Percentiles rank a stretch among this genome's conserved stretches.
These are phyloP conservation scores for Leccinum disarticulatum DNA, from an alignment of 768 basidiomycete species.

Conservation along the genomic window DNA sequence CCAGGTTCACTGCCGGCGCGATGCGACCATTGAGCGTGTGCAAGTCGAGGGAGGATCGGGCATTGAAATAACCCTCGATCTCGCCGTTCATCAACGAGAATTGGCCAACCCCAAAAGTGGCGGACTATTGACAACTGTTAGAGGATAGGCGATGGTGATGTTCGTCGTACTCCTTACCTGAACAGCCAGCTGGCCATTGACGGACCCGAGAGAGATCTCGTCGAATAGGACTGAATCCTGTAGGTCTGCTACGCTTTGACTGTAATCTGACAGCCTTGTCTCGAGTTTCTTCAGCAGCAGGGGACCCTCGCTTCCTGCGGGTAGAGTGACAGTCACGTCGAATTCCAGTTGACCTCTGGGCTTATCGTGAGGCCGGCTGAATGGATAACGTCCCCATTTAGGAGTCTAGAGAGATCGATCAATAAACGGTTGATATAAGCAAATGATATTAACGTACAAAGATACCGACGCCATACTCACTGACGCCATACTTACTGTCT, in stretches of 20 bases:
- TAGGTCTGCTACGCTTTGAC: slow-evolving; percentile 38
- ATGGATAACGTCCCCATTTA: not conserved
- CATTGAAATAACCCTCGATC: slow-evolving; percentile 45
- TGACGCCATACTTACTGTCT: slow-evolving; percentile 25
- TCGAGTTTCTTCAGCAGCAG: slow-evolving; percentile 42
- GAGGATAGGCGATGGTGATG: not conserved
- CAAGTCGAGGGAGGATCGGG: slow-evolving; percentile 35
- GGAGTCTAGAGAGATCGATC: slow-evolving; percentile 34
- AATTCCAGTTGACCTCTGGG: slow-evolving; percentile 29
- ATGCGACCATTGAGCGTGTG: slow-evolving; percentile 43
- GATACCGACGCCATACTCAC: slow-evolving; percentile 33
- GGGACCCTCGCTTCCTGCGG: slow-evolving; percentile 25
- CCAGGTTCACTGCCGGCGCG: slow-evolving; percentile 37
- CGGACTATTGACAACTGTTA: slow-evolving; percentile 28
- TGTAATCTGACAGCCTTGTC: slow-evolving; percentile 42
- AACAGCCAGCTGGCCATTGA: slow-evolving; percentile 36
- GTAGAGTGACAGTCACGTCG: slow-evolving; percentile 39
- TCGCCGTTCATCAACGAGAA: slow-evolving; percentile 44
- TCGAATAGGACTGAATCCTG: slow-evolving; percentile 37
- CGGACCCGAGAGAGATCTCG: slow-evolving; percentile 34
- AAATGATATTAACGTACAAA: slow-evolving; percentile 26
- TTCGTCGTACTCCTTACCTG: slow-evolving; percentile 28
- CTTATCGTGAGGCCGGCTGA: not conserved
- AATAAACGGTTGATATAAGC: not conserved
- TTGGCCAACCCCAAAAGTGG: slow-evolving; percentile 27